phyloP scores from a whole-genome alignment of 768 basidiomycete species.

The Leccinum variicolor region DNA sequence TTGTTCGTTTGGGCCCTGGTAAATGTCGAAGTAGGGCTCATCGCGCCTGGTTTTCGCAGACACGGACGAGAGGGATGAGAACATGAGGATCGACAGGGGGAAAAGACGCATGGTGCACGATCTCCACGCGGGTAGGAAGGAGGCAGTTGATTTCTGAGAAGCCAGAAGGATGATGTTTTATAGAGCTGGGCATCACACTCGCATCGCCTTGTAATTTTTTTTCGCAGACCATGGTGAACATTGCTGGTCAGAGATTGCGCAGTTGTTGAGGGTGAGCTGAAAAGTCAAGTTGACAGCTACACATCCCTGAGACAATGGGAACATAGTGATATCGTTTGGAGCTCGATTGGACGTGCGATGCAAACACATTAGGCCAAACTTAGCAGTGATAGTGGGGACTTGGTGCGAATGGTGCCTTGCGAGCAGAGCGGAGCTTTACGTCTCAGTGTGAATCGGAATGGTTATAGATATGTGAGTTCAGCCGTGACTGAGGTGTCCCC shows the following conservation, averaged over 20 bases:
- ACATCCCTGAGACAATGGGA: constrained; percentile 5
- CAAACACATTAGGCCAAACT: not conserved
- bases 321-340: not conserved
- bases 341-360: not conserved
- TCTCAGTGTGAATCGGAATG: not conserved
- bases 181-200: not conserved
- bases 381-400: not conserved
- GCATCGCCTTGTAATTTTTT: not conserved
- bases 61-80: constrained; percentile 5
- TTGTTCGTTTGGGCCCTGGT: constrained; percentile 10
- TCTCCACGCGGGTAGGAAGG: constrained; percentile 1
- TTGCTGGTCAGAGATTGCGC: not conserved
- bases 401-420: not conserved
- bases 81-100: constrained; percentile 1
- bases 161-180: not conserved
- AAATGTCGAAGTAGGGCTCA: constrained; percentile 12
- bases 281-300: not conserved
- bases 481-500: not conserved
- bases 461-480: not conserved
- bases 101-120: constrained; percentile 6
- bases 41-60: constrained; percentile 7
- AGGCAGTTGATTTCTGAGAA: constrained; percentile 1
- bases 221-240: not conserved
- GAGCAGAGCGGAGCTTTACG: not conserved
- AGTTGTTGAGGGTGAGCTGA: not conserved